Percentiles rank a stretch among this genome's conserved stretches.
Conservation (phyloP, 2,329 filamentous ascomycete genomes). For the Drechslerella stenobrocha region DNA sequence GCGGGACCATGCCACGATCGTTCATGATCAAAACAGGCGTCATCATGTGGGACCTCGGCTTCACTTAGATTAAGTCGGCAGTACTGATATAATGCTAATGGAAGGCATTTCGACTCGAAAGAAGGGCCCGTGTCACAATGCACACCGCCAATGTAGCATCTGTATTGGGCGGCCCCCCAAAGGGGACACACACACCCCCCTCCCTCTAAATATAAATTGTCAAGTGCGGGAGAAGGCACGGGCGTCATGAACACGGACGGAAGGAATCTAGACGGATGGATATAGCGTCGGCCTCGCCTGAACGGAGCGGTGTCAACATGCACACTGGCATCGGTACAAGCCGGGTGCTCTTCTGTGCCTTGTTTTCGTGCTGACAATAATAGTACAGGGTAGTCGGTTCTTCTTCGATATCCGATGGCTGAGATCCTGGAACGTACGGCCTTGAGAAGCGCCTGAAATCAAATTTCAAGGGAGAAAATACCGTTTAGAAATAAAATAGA, state of each 20-base stretch:
- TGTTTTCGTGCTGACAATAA: slow-evolving; percentile 45
- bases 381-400: slow-evolving; percentile 41
- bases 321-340: slow-evolving; percentile 40
- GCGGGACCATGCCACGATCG: slow-evolving; percentile 17
- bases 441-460: slow-evolving; percentile 48
- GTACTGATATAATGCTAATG: slow-evolving; percentile 4
- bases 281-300: slow-evolving; percentile 38
- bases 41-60: slow-evolving; percentile 49
- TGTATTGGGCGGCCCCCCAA: slow-evolving; percentile 28
- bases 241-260: slow-evolving; percentile 25
- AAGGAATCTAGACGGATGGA: slow-evolving; percentile 19
- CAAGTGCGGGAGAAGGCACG: too few species aligned
- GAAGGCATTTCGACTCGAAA: slow-evolving; percentile 16
- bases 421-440: slow-evolving; percentile 28
- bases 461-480: slow-evolving; percentile 43
- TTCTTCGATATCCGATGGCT: slow-evolving; percentile 7
- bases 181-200: too few species aligned
- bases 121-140: slow-evolving; percentile 37
- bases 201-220: too few species aligned
- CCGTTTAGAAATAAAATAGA: slow-evolving; percentile 17
- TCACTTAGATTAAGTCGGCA: slow-evolving; percentile 36
- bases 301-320: slow-evolving; percentile 44
- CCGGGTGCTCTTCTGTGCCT: slow-evolving; percentile 25
- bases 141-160: slow-evolving; percentile 12
- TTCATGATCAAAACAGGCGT: slow-evolving; percentile 16